Evolutionary conservation across 257 asterid species (phyloP).

Genomic region (Forsythia viridissima): DNA sequence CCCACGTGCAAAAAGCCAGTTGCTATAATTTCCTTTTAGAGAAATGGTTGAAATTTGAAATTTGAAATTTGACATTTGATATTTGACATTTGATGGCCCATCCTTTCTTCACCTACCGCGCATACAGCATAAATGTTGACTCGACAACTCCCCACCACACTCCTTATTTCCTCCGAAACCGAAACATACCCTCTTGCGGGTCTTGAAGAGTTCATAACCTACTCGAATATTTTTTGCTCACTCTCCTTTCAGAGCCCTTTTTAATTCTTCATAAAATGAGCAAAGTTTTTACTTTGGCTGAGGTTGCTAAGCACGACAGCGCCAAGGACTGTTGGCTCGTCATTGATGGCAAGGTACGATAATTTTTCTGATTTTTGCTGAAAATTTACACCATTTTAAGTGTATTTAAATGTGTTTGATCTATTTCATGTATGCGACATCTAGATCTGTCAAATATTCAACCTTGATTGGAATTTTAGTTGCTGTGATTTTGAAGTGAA

Average conservation of each 20-base stretch:
- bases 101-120: conserved; percentile 24
- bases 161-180: not conserved
- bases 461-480: conserved; percentile 22
- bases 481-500: conserved; percentile 17
- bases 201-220: conserved; percentile 19
- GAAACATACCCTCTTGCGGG: conserved; percentile 6
- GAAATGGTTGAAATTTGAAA: too few species aligned
- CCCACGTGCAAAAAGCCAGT: too few species aligned
- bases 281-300: conserved; percentile 37
- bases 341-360: conserved; percentile 43
- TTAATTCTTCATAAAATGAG: conserved; percentile 28
- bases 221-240: not conserved
- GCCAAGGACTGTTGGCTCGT: conserved; percentile 45
- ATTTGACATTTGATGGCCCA: conserved; percentile 4
- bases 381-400: not conserved
- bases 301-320: conserved; percentile 47
- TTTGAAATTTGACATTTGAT: conserved; percentile 1
- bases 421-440: conserved; percentile 9
- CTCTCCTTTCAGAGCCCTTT: not conserved
- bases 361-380: not conserved
- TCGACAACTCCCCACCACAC: conserved; percentile 20
- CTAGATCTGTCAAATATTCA: conserved; percentile 26
- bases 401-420: conserved; percentile 12
- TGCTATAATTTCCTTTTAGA: too few species aligned
- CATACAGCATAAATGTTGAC: not conserved